These are phyloP conservation scores for Geosmithia flava DNA, from an alignment of 2,329 filamentous ascomycete genomes.

Conservation along the genomic window DNA sequence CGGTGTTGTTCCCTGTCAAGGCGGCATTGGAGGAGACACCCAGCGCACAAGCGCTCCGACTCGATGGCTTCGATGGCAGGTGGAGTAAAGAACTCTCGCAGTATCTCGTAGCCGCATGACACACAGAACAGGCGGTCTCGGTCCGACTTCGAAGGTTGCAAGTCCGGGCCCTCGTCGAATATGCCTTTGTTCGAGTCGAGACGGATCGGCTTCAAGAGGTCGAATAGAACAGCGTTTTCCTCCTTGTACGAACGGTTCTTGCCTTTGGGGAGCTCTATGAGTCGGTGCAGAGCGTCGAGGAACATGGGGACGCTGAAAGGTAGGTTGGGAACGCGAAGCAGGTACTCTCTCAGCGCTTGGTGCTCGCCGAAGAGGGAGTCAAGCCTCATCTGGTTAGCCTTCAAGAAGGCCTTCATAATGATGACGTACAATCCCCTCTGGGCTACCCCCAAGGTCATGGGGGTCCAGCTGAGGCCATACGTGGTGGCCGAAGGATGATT, in stretches of 20 bases:
- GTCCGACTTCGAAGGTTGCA: conserved; percentile 12
- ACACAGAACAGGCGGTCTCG: conserved; percentile 13
- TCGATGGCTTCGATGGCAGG: conserved; percentile 1
- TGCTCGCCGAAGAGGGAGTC: conserved; percentile 15
- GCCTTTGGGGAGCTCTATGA: conserved; percentile 8
- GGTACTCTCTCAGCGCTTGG: conserved; percentile 15
- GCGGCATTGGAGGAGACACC: conserved; percentile 12
- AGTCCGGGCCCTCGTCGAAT: conserved; percentile 6
- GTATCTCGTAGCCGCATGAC: conserved; percentile 19
- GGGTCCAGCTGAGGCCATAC: conserved; percentile 18
- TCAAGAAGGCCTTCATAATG: conserved; percentile 20
- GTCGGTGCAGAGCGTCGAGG: conserved; percentile 19
- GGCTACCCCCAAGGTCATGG: conserved; percentile 9
- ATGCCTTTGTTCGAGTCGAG: conserved; percentile 10
- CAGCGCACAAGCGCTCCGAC: conserved; percentile 13
- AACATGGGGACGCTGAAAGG: conserved; percentile 15
- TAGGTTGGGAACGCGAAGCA: conserved; percentile 14
- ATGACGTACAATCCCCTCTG: conserved; percentile 20
- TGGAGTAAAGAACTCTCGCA: conserved; percentile 15
- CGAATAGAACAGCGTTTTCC: conserved; percentile 12
- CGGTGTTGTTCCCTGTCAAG: conserved; percentile 19
- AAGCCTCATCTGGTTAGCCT: conserved; percentile 15
- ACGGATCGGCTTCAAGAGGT: conserved; percentile 18
- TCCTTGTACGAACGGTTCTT: conserved; percentile 1
- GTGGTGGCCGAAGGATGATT: background rate